phyloP scores from a whole-genome alignment of 108 stramenopile genomes.

The Craspedostauros australis region DNA sequence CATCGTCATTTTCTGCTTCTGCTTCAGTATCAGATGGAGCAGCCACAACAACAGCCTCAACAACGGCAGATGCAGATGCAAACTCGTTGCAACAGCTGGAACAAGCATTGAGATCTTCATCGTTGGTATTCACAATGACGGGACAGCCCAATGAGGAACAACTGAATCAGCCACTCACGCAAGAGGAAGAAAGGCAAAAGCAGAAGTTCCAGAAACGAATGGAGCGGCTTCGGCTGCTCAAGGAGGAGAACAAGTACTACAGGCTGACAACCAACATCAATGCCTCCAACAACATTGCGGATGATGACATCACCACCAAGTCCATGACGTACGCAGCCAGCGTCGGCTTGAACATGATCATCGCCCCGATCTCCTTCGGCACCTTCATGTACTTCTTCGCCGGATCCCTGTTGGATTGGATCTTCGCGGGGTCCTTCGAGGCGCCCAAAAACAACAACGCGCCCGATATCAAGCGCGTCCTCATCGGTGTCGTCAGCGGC shows the following conservation, averaged over 20 bases:
- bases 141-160: no score
- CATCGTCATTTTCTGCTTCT: no score
- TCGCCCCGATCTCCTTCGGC: conserved; percentile 79
- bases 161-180: conserved; percentile 7
- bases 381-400: conserved; percentile 82
- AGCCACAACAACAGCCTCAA: no score
- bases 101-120: conserved; percentile 12
- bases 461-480: conserved; percentile 60
- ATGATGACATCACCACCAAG: conserved; percentile 64
- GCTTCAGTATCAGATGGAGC: no score
- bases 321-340: conserved; percentile 82
- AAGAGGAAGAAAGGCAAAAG: conserved; percentile 10
- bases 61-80: no score
- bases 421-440: conserved; percentile 25
- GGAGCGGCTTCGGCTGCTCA: conserved; percentile 40
- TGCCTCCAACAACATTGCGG: conserved; percentile 13
- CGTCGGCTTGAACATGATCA: conserved; percentile 82
- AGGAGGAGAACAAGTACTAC: conserved; percentile 59
- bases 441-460: conserved; percentile 5
- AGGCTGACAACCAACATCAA: conserved; percentile 51
- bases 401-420: conserved; percentile 45
- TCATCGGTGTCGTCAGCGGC: conserved; percentile 68
- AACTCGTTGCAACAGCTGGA: conserved; percentile 17
- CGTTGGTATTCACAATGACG: conserved; percentile 29
- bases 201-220: conserved; percentile 41